These are phyloP conservation scores for Casuarina equisetifolia DNA, from an alignment of 306 rosid species.

Conservation along the genomic window DNA sequence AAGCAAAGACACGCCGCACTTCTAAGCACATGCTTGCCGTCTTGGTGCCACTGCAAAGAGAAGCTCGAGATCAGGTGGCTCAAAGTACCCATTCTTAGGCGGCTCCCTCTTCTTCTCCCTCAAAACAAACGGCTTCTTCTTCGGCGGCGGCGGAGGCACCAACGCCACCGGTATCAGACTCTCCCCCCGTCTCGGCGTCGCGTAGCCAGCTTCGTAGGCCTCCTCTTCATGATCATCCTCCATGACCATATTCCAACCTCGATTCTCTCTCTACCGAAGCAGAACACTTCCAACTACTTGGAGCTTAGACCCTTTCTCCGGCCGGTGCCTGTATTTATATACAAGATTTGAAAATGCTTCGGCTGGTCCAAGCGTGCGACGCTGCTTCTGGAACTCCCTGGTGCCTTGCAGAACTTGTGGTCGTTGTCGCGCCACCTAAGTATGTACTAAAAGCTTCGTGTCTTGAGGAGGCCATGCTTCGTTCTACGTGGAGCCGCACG, in stretches of 20 bases:
- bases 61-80: conserved; percentile 49
- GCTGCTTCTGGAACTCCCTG: conserved; percentile 26
- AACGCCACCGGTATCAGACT: conserved; percentile 39
- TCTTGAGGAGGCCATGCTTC: not conserved
- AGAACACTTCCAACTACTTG: not conserved
- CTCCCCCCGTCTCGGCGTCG: conserved; percentile 63
- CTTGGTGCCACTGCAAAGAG: conserved; percentile 36
- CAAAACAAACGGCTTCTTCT: conserved; percentile 47
- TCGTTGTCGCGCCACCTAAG: conserved; percentile 17
- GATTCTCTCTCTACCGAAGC: not conserved
- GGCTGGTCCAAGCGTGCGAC: not conserved
- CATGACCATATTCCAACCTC: not conserved
- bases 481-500: conserved; percentile 6
- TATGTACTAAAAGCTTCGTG: conserved; percentile 6
- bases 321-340: not conserved
- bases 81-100: conserved; percentile 57
- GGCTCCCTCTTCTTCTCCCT: conserved; percentile 23
- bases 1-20: not conserved
- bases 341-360: not conserved
- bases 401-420: not conserved
- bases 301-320: not conserved
- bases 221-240: not conserved
- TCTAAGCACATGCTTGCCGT: conserved; percentile 26
- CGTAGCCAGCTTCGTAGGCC: conserved; percentile 23
- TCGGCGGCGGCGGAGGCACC: conserved; percentile 63